Evolutionary conservation across 1,139 yeast genomes (phyloP), one percentile per base, ranked within the genome.

Genomic region (Yamadazyma triangularis): DNA sequence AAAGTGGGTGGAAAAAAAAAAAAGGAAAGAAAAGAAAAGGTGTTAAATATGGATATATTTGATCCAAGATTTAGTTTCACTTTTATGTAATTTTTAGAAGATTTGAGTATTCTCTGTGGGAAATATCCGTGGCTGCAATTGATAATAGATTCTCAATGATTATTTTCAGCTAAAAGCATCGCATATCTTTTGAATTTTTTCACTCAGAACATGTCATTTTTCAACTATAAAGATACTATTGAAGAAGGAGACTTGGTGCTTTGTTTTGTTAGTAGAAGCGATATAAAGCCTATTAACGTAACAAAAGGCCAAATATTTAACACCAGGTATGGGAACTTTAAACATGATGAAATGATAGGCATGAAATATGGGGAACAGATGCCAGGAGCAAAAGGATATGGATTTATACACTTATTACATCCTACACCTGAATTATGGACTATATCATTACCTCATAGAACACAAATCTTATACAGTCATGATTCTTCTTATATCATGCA

Each of bases 371-470:
- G 99, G 2, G 71, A 87, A 1, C 99, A 93, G 53, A 76, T 91
- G 56, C 74, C 88, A 4, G 81, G 94, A 20, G 67, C 79, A 5
- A 79, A 77, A 33, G 89, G 88, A 1, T 74, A 77, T 42, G 98
- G 98, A 0, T 93, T 87, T 50, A 77, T 93, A 29, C 95, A 91
- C 51, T 64, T 91, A 19, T 59, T 93, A 29, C 89, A 84, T 36
- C 97, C 98, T 1, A 81, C 95, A 0, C 93, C 99, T 0, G 99
- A 93, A 57, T 62, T 91, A 23, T 93, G 99, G 99, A 84, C 96
- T 0, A 53, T 86, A 19, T 87, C 96, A 0, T 66, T 93, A 29
- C 97, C 98, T 1, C 99, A 93, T 54, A 72, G 99, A 55, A 93
- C 99, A 0, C 99, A 93, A 61, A 91, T 93, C 45, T 97, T 93